Base-by-base conservation (phyloP, 2,329 filamentous ascomycete genomes). In the Penicillium rolfsii region DNA sequence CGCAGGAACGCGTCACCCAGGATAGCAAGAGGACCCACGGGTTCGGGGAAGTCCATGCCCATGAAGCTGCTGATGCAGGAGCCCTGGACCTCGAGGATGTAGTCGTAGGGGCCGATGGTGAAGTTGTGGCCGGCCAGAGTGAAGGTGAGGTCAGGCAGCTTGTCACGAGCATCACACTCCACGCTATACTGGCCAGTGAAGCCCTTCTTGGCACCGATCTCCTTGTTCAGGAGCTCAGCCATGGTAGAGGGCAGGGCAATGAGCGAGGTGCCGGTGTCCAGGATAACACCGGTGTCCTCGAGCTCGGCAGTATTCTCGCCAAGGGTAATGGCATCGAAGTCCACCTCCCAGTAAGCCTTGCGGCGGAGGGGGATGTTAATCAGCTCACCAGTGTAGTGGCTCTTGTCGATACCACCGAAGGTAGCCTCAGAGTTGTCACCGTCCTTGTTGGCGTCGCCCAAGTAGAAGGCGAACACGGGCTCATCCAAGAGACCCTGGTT, bases 301-400 rank as follows among this genome's bases (percentile, higher is more conserved):
- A 98, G 88, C 79, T 97, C 90, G 63, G 93, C 93, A 68, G 87
- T 89, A 74, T 91, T 87, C 56, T 93, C 85, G 71, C 95, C 96
- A 67, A 97, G 92, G 58, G 90, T 88, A 81, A 99, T 95, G 66
- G 92, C 85, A 73, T 98, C 89, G 64, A 99, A 88, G 73, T 98
- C 93, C 58, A 99, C 94, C 85, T 99, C 95, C 95, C 95, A 99
- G 87, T 99, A 99, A 53, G 95, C 95, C 89, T 98, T 98, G 77
- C 95, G 91, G 79, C 95, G 91, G 70, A 99, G 87, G 58, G 95
- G 95, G 70, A 99, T 92, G 79, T 93, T 96, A 76, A 89, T 91
- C 73, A 99, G 86, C 79, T 98, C 89, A 74, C 95, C 95, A 41
- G 85, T 88, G 80, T 86, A 90, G 84, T 95, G 92, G 75, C 83